Conservation (phyloP, 192 early-diverging fungal species). For the Coemansia sp. region DNA sequence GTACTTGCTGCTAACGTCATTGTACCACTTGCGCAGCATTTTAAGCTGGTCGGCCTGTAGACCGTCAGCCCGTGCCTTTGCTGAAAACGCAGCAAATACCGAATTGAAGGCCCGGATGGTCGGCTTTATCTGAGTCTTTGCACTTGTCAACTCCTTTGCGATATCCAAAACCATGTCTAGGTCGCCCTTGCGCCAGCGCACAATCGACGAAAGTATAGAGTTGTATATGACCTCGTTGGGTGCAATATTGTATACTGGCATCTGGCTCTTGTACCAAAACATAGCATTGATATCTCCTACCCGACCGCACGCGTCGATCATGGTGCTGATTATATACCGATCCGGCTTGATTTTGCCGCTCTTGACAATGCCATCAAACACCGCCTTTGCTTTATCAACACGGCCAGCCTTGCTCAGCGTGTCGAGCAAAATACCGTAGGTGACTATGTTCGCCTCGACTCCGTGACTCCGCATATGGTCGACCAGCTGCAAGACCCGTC, state of each 20-base stretch:
- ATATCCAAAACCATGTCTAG: conserved; percentile 13
- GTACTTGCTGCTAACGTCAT: conserved; percentile 18
- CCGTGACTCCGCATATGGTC: conserved; percentile 27
- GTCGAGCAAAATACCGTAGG: conserved; percentile 43
- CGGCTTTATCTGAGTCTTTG: conserved; percentile 22
- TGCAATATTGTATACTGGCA: conserved; percentile 14
- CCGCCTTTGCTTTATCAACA: conserved; percentile 26
- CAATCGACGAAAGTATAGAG: conserved; percentile 24
- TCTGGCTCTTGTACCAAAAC: conserved; percentile 26
- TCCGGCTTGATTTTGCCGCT: conserved; percentile 21
- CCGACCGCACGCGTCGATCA: conserved; percentile 43
- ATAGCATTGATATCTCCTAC: conserved; percentile 21
- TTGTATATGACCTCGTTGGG: conserved; percentile 35
- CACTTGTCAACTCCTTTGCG: conserved; percentile 19
- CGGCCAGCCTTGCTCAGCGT: conserved; percentile 39
- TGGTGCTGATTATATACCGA: conserved; percentile 33
- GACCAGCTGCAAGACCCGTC: conserved; percentile 22
- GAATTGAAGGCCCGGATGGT: conserved; percentile 37
- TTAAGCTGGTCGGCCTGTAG: conserved; percentile 11
- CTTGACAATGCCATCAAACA: conserved; percentile 23
- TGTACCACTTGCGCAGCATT: conserved; percentile 39
- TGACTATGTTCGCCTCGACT: conserved; percentile 30
- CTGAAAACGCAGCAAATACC: conserved; percentile 34
- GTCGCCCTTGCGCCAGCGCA: conserved; percentile 20
- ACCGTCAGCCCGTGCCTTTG: conserved; percentile 6